phyloP scores from a whole-genome alignment of 192 early-diverging fungal genomes.

The Spizellomyces sp. region DNA sequence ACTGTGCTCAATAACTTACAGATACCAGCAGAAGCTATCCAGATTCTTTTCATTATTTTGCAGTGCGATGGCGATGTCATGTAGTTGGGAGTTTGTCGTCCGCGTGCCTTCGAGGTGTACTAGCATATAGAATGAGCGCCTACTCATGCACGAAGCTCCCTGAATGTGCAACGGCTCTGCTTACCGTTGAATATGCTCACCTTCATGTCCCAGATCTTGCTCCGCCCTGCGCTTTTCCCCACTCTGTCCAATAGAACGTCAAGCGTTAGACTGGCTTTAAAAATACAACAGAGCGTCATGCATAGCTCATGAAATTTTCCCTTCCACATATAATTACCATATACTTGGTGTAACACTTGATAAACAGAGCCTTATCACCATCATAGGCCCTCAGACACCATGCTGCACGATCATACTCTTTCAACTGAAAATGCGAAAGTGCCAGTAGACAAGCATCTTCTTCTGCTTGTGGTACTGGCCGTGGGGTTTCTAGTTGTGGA shows the following conservation, averaged over 20 bases:
- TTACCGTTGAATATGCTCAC: not conserved
- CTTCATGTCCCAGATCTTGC: constrained; percentile 1
- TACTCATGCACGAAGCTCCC: not conserved
- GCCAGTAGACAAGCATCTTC: constrained; percentile 31
- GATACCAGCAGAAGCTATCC: constrained; percentile 76
- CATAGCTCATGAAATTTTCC: not conserved
- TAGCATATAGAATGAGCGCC: no score
- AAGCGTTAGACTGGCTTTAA: no score
- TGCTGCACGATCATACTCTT: constrained; percentile 43
- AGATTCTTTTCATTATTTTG: constrained; percentile 38
- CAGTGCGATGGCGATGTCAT: constrained; percentile 6
- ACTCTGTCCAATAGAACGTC: not conserved
- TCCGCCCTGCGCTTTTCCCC: not conserved
- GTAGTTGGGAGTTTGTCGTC: constrained; percentile 9
- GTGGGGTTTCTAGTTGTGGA: not conserved
- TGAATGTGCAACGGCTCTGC: not conserved
- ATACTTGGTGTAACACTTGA: constrained; percentile 79
- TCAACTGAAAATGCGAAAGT: constrained; percentile 37
- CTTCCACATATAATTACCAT: constrained; percentile 49
- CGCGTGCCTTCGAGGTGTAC: not conserved
- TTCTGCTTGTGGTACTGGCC: constrained; percentile 11
- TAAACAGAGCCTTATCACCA: constrained; percentile 63
- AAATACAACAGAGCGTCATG: no score
- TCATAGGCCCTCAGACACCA: constrained; percentile 11
- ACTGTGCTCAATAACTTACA: constrained; percentile 15